A percentile compares a stretch with the other conserved stretches of the same genome.
Evolutionary conservation across 371 early-diverging fungal genomes (phyloP).

Genomic region (Mortierella sp.): DNA sequence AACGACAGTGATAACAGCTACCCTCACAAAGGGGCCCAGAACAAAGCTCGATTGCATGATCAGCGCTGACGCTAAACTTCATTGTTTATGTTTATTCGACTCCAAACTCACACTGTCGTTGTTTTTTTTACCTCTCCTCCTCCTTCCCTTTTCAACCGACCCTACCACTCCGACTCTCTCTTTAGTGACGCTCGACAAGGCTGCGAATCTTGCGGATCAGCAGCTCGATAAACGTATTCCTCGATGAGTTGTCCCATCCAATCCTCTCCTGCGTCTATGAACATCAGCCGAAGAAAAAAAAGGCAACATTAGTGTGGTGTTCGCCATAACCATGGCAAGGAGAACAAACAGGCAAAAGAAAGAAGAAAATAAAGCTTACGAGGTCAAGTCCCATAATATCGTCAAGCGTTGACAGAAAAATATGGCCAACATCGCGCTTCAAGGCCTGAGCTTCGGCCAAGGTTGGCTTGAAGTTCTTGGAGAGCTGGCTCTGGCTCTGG

Average conservation of each 20-base stretch:
- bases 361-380: slow-evolving; percentile 14
- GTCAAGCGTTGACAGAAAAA: slow-evolving; percentile 60
- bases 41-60: not conserved
- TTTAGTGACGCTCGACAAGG: slow-evolving; percentile 58
- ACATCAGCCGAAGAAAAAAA: not conserved
- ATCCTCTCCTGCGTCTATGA: slow-evolving; percentile 54
- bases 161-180: not conserved
- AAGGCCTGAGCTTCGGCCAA: slow-evolving; percentile 61
- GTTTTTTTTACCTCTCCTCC: not conserved
- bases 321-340: not conserved
- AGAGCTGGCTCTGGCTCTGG: slow-evolving; percentile 39
- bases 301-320: not conserved
- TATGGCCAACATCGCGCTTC: slow-evolving; percentile 62
- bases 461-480: slow-evolving; percentile 58
- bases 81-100: not conserved
- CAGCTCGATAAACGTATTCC: slow-evolving; percentile 68
- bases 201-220: slow-evolving; percentile 62
- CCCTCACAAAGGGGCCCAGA: not conserved
- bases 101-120: not conserved
- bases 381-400: slow-evolving; percentile 58
- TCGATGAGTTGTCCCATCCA: slow-evolving; percentile 53
- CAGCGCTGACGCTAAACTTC: not conserved
- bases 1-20: not conserved
- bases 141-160: not conserved
- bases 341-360: not conserved